These are phyloP conservation scores for Iodosphaeria phyllophila DNA, from an alignment of 2,329 filamentous ascomycete species.

Conservation along the genomic window DNA sequence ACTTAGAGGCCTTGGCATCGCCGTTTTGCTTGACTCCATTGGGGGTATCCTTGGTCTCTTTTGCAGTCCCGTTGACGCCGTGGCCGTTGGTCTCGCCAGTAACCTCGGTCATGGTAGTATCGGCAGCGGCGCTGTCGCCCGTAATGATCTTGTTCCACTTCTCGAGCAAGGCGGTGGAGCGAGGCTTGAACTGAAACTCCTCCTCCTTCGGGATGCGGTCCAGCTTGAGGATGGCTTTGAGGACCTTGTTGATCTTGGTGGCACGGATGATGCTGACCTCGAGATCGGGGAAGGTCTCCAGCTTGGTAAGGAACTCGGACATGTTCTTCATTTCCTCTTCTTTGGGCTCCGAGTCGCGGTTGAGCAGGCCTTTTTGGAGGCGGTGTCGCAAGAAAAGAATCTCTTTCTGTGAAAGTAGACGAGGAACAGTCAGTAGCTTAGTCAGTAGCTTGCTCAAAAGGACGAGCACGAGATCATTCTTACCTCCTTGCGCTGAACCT, in stretches of 20 bases:
- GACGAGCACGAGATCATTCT: constrained; percentile 7
- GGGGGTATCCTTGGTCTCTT: constrained; percentile 11
- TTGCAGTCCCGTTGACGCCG: constrained; percentile 4
- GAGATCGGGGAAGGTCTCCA: constrained; percentile 63
- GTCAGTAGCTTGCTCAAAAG: constrained; percentile 3
- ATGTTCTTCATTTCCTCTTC: constrained; percentile 67
- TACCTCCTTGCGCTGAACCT: constrained; percentile 39
- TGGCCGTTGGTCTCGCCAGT: constrained; percentile 29
- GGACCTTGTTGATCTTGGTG: constrained; percentile 97
- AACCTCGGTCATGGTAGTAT: constrained; percentile 15
- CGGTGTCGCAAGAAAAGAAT: constrained; percentile 91
- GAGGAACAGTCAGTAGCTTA: too few relatives aligned
- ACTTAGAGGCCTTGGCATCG: constrained; percentile 3
- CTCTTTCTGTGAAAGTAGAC: constrained; percentile 31
- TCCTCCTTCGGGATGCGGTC: constrained; percentile 72
- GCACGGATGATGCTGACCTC: constrained; percentile 75
- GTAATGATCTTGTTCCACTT: constrained; percentile 80
- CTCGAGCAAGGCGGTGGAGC: constrained; percentile 61
- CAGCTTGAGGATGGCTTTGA: constrained; percentile 86
- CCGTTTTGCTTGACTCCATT: constrained; percentile 11
- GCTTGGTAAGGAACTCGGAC: constrained; percentile 59
- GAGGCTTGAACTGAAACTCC: constrained; percentile 73
- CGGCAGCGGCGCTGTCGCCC: constrained; percentile 24
- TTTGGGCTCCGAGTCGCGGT: constrained; percentile 67
- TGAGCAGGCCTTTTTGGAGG: constrained; percentile 84